Evolutionary conservation across 345 rosid species (phyloP).

Genomic region (Nasturtium officinale): DNA sequence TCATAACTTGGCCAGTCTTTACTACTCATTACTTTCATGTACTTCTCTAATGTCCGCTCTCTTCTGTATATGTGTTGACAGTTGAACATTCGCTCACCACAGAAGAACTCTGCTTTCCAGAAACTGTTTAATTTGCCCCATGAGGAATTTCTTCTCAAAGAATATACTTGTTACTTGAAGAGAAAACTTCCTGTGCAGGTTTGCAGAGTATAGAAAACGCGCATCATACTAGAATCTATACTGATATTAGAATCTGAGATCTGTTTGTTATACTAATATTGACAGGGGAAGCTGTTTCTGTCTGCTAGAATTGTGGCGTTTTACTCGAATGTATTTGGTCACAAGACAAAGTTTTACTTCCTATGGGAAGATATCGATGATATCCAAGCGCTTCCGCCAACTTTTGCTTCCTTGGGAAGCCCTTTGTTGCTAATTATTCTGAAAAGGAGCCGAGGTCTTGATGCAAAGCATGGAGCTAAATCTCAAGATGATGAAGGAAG

Average conservation of each 20-base stretch:
- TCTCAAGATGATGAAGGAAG: conserved; percentile 81
- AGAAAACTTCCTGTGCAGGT: conserved; percentile 93
- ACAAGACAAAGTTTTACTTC: conserved; percentile 78
- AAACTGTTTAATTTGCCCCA: conserved; percentile 82
- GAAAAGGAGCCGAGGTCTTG: conserved; percentile 66
- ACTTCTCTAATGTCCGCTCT: conserved; percentile 21
- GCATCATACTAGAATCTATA: not conserved
- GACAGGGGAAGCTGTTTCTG: conserved; percentile 79
- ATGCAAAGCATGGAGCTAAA: conserved; percentile 81
- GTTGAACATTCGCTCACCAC: conserved; percentile 82
- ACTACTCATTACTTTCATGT: conserved; percentile 2
- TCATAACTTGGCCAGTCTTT: not conserved
- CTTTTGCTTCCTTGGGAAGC: conserved; percentile 73
- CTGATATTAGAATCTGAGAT: not conserved
- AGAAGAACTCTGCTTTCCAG: conserved; percentile 73
- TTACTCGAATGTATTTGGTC: conserved; percentile 80
- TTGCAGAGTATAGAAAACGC: conserved; percentile 9
- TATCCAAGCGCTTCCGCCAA: conserved; percentile 73
- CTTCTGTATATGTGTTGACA: conserved; percentile 40
- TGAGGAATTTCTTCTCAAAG: conserved; percentile 83
- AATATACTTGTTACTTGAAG: conserved; percentile 74
- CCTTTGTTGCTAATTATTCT: conserved; percentile 66
- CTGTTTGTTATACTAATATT: not conserved
- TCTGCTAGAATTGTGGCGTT: conserved; percentile 92
- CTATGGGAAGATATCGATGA: conserved; percentile 90